phyloP scores from a whole-genome alignment of 83 land plant genomes.

The Thuja plicata region DNA sequence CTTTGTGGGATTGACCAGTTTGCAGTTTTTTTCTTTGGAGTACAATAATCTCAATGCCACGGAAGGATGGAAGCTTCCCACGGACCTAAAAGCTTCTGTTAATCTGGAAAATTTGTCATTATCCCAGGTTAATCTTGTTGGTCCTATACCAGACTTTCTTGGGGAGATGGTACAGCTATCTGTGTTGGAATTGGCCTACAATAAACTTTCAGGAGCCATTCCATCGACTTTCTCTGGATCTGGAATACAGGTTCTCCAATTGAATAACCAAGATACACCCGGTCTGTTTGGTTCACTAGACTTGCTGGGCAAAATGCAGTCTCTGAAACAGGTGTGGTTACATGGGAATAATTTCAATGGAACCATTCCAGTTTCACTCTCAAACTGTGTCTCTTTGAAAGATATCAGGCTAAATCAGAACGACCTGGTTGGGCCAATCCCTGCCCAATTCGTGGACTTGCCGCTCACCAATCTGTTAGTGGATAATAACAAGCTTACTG shows the following conservation, averaged over 20 bases:
- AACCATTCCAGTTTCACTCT: conserved; percentile 51
- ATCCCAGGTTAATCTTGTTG: conserved; percentile 52
- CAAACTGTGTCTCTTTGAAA: conserved; percentile 28
- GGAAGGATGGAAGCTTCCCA: conserved; percentile 64
- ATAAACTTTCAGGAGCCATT: conserved; percentile 54
- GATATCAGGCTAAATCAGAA: conserved; percentile 62
- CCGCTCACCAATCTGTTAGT: conserved; percentile 23
- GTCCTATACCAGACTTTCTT: conserved; percentile 66
- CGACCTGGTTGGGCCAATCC: conserved; percentile 62
- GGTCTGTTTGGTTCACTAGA: conserved; percentile 67
- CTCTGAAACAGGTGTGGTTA: conserved; percentile 56
- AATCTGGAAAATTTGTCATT: conserved; percentile 52
- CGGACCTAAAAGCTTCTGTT: conserved; percentile 28
- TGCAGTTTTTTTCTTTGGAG: conserved; percentile 53
- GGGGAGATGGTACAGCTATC: conserved; percentile 41
- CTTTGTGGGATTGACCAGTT: conserved; percentile 52
- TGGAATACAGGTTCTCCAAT: conserved; percentile 36
- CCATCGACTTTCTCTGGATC: conserved; percentile 45
- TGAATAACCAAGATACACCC: conserved; percentile 52
- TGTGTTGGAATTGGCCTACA: conserved; percentile 43
- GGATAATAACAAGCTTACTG: conserved; percentile 49
- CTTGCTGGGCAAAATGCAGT: conserved; percentile 49
- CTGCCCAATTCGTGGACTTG: conserved; percentile 25
- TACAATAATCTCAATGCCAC: conserved; percentile 41
- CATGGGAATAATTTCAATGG: conserved; percentile 77